Base-by-base conservation (phyloP, 176 grass and related monocot species). In the Rhynchospora tenuis region DNA sequence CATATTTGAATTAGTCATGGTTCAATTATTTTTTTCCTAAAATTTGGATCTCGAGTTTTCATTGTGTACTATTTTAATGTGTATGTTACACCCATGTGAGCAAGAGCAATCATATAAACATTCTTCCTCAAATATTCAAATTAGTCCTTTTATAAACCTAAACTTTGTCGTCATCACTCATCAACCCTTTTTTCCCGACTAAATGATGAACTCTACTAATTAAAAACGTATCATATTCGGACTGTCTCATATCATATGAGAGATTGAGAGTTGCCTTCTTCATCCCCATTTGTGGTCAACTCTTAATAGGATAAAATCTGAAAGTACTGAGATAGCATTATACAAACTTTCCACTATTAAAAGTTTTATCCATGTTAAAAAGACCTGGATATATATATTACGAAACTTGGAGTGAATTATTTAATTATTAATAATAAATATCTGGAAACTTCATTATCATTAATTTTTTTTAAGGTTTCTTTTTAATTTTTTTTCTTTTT, bases 281-380 rank as follows among this genome's bases (percentile, higher is more conserved):
- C 80, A 65, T 68, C 80, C 43, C 60, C 45, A 64, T 47, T 62
- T 55, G 96, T 99, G 63, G 96, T 99, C 64, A 99, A 87, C 58
- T 99, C 96, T 85, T 99, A 93, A 73, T 99, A 93, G 19, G 96
- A 99, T 57, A 93, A 99, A 84, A 95, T 95, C 57, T 99, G 96
- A 82, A 99, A 86, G 76, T 99, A 99, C 96, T 99, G 68, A 87
- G 86, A 88, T 86, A 61, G 28, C 43, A 90, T 62, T 69, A 80
- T 62, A 57, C 15, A 55, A 22, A 66, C 45, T 73, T 74, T 20
- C 50, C 0, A 57, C 13, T 47, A 27, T 28, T 60, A 59, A 19
- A 23, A 71, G 4, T 16, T 9, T 83, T 60, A 48, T 1, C 82
- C 77, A 79, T 84, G 14, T 46, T 82, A 71, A 52, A 24, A 82